Base-by-base conservation (phyloP, 805 yeast species). In the Spathaspora girioi region DNA sequence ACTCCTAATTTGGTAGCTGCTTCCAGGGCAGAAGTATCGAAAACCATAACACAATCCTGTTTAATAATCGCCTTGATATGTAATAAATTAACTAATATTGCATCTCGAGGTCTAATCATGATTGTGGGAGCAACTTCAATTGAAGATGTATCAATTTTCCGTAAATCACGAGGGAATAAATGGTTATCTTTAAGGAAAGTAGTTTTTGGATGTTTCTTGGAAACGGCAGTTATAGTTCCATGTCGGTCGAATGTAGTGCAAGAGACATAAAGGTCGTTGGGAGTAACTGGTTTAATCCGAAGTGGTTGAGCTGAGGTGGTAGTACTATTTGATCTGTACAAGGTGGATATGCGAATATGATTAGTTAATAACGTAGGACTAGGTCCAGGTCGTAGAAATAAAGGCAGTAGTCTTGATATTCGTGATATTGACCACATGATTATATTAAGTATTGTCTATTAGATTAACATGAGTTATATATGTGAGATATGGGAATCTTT, bases 51-150 rank as follows among this genome's bases (percentile, higher is more conserved):
- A 55, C 78, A 73, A 60, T 93, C 89, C 42, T 81, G 78, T 59
- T 87, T 88, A n/a, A 94, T 82, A 45, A 94, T 75, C 1, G 97
- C 98, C 57, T 94, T 87, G 47, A 94, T 90, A 64, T 92, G 94
- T 38, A 94, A 70, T 61, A 94, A 69, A 63, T 91, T 92, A 46
- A 94, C 83, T 49, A 94, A 72, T 17, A 93, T 87, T 48, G 96
- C 86, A 56, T 81, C 80, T 23, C 81, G 77, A n/a, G 73, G 61
- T 53, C 97, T 78, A 19, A 91, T 90, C 53, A 92, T 84, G 45
- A 94, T 86, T 17, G 90, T 83, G 0, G 99, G 99, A 2, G 92
- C 92, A 18, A 93, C 89, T 66, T 90, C 96, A 50, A 81, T 78
- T 38, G 82, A 72, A 1, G 87, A 76, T 3, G 84, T 74, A 61